A percentile compares a stretch with the other conserved stretches of the same genome.
These are phyloP conservation scores for Fusarium sublunatum DNA, from an alignment of 2,329 filamentous ascomycete genomes.

Conservation along the genomic window DNA sequence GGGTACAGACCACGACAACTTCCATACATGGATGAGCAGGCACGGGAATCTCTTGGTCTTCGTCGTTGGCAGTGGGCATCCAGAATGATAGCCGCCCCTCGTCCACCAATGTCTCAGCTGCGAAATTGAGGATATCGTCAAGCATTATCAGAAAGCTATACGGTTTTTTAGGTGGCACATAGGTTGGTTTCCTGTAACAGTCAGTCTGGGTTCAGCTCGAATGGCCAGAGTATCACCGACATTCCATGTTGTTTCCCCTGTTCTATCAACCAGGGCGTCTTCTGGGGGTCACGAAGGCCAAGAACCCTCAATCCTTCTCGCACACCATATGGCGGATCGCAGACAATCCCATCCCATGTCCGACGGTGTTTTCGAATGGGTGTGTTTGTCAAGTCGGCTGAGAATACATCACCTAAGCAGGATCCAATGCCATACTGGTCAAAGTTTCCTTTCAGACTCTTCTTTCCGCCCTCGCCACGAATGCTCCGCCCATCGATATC, in stretches of 20 bases:
- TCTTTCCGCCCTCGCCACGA: slow-evolving; percentile 71
- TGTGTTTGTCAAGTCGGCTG: slow-evolving; percentile 88
- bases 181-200: slow-evolving; percentile 63
- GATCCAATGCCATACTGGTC: slow-evolving; percentile 79
- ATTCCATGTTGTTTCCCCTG: slow-evolving; percentile 77
- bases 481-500: slow-evolving; percentile 95
- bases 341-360: slow-evolving; percentile 89
- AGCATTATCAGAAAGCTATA: slow-evolving; percentile 94
- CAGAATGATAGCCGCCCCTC: slow-evolving; percentile 88
- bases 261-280: slow-evolving; percentile 69
- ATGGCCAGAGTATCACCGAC: slow-evolving; percentile 58
- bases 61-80: slow-evolving; percentile 92
- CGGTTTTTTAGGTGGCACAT: slow-evolving; percentile 87
- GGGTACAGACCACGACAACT: slow-evolving; percentile 80
- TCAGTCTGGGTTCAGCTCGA: slow-evolving; percentile 25
- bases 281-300: slow-evolving; percentile 76
- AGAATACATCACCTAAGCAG: slow-evolving; percentile 80
- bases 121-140: slow-evolving; percentile 88
- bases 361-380: slow-evolving; percentile 70
- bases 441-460: slow-evolving; percentile 76
- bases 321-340: slow-evolving; percentile 96
- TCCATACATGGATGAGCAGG: slow-evolving; percentile 81
- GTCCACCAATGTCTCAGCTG: slow-evolving; percentile 79
- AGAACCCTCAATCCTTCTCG: slow-evolving; percentile 91
- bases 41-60: slow-evolving; percentile 79